Evolutionary conservation across 148 eudicot genomes (phyloP), one percentile per base, ranked within the genome.

Genomic region (Heliamphora exappendiculata): DNA sequence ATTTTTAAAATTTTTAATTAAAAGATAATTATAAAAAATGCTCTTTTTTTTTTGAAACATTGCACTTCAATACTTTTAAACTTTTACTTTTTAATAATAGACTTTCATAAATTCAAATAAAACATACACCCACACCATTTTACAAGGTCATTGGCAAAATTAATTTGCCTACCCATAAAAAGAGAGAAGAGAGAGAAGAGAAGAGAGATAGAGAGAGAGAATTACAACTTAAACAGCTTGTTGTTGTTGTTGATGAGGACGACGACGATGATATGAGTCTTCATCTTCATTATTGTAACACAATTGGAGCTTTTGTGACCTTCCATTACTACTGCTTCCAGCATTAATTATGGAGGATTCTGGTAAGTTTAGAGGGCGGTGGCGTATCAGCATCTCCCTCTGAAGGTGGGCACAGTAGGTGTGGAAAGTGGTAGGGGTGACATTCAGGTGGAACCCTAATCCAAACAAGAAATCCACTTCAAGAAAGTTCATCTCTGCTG

Each of bases 381-480:
- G 87, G 5, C 74, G 81, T 28, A 82, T 41, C 75, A 84, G 55
- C 84, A 84, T 88, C 77, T 82, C 83, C 55, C 83, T 79, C 81
- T 82, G 84, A 6, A 88, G 86, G 75, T 82, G 73, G 12, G 78
- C 81, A 65, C 74, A 86, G 36, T 82, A 88, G 31, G 75, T 65
- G 59, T 88, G 79, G 33, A 86, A 88, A 69, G 91, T 86, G 50
- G 82, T 73, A 0, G 89, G 91, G 26, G 84, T 88, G 77, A 88
- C 87, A 64, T 88, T 88, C 80, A 88, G 74, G 64, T 79, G 86
- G 72, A 88, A 88, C 11, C 89, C 86, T 53, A 88, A 75, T 36
- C 91, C 89, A 72, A 88, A 88, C 17, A 88, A 74, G 77, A 88
- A 88, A 41, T 88, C 91, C 76, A 88, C 87, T 62, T 88, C 91